Conservation (phyloP, 2,329 filamentous ascomycete genomes). For the Ascochyta pisi region DNA sequence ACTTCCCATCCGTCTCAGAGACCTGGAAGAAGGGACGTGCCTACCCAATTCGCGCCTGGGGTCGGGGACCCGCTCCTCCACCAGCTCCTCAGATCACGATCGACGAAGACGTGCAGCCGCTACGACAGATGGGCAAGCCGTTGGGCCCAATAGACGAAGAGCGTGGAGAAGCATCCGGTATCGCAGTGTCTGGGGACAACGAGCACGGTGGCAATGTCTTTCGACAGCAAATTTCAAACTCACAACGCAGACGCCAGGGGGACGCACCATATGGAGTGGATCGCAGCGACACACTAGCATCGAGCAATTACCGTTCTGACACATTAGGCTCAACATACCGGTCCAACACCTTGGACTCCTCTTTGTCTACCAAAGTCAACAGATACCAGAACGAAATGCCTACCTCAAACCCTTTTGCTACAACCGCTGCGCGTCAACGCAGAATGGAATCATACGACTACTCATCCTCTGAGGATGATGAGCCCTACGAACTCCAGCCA, state of each 20-base stretch:
- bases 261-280: slow-evolving; percentile 36
- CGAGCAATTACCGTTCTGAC: slow-evolving; percentile 36
- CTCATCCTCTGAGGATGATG: slow-evolving; percentile 50
- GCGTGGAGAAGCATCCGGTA: slow-evolving; percentile 40
- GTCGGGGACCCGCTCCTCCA: slow-evolving; percentile 52
- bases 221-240: slow-evolving; percentile 48
- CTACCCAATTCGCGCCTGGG: slow-evolving; percentile 65
- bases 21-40: slow-evolving; percentile 65
- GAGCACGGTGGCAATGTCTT: slow-evolving; percentile 46
- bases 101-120: slow-evolving; percentile 43
- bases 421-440: slow-evolving; percentile 30
- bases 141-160: slow-evolving; percentile 44
- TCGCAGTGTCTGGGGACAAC: slow-evolving; percentile 24
- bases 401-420: slow-evolving; percentile 41
- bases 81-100: slow-evolving; percentile 29
- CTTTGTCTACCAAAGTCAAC: slow-evolving; percentile 39
- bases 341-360: slow-evolving; percentile 24
- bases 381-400: slow-evolving; percentile 46
- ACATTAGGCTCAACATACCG: slow-evolving; percentile 29
- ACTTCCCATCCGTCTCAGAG: slow-evolving; percentile 64
- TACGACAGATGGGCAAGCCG: slow-evolving; percentile 36
- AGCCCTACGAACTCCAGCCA: slow-evolving; percentile 46
- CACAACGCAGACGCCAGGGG: slow-evolving; percentile 45
- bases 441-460: slow-evolving; percentile 47
- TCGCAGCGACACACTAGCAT: slow-evolving; percentile 41